Base-by-base conservation (phyloP, 2,329 filamentous ascomycete species). In the Knufia fluminis region DNA sequence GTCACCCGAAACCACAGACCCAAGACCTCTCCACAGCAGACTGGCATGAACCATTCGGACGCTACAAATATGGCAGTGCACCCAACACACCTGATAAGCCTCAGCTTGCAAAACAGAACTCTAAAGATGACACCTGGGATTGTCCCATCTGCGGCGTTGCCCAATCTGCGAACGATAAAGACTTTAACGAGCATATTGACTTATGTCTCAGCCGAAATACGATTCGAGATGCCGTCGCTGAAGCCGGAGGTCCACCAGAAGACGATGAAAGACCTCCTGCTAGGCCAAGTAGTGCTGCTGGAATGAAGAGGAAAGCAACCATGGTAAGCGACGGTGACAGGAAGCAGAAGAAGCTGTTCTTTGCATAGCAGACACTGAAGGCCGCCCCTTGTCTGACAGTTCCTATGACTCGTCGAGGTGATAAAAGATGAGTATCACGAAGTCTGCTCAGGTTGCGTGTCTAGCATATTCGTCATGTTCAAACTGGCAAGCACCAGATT, bases 121-220 rank as follows among this genome's bases (percentile, higher is more conserved):
- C 19, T 19, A 17, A 46, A 17, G 51, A 54, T 22, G 43, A 54
- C 48, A 48, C 42, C 64, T 97, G 90, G 90, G 76, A 83, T 32
- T 98, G 92, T 64, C 92, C 92, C 0, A 86, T 97, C 39, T 98
- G 92, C 64, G 69, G 71, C n/a, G 73, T 83, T 14, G 82, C 86
- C 0, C 90, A 96, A 61, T 61, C 72, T 0, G 78, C 88, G 0
- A 88, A 95, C 62, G 88, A 96, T 63, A 75, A 75, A 40, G 71
- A 69, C 0, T 94, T 97, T 68, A 98, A 98, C 58, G 79, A 85
- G 50, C 92, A 98, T 61, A 89, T 98, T 46, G 92, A 98, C 64
- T 77, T 85, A 7, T 98, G 92, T 64, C 75, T 98, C 1, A 96
- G 90, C 0, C 76, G 83, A 49, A 80, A 86, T 61, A 86, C 88